phyloP scores from a whole-genome alignment of 345 rosid species.

The Syzygium oleosum region DNA sequence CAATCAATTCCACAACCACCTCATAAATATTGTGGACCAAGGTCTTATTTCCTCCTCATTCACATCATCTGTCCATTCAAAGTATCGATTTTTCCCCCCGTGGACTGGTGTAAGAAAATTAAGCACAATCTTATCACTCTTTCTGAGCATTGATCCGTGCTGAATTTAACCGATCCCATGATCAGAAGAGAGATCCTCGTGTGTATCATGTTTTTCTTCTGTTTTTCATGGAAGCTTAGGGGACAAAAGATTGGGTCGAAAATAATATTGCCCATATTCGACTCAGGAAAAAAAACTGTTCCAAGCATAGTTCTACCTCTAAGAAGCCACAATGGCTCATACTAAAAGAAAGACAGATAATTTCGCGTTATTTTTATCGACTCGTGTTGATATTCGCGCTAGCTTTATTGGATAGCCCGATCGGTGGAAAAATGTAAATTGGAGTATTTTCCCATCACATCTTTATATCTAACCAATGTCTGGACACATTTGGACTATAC shows the following conservation, averaged over 20 bases:
- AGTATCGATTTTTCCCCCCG: background rate
- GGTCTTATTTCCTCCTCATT: background rate
- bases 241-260: too few species aligned
- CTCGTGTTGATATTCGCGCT: background rate
- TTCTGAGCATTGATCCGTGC: background rate
- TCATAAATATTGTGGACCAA: conserved; percentile 19
- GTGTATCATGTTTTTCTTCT: background rate
- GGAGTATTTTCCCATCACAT: background rate
- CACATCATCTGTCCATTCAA: background rate
- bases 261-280: too few species aligned
- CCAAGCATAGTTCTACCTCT: background rate
- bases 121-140: background rate
- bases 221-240: background rate
- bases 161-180: background rate
- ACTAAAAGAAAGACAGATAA: background rate
- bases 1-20: conserved; percentile 16
- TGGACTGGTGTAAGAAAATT: background rate
- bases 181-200: background rate
- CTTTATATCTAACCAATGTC: background rate
- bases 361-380: background rate
- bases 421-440: background rate
- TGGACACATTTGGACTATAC: background rate
- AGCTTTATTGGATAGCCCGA: background rate
- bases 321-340: background rate
- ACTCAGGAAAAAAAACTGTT: too few species aligned